phyloP scores from a whole-genome alignment of 495 filamentous ascomycete genomes.

The Aspergillus steynii region DNA sequence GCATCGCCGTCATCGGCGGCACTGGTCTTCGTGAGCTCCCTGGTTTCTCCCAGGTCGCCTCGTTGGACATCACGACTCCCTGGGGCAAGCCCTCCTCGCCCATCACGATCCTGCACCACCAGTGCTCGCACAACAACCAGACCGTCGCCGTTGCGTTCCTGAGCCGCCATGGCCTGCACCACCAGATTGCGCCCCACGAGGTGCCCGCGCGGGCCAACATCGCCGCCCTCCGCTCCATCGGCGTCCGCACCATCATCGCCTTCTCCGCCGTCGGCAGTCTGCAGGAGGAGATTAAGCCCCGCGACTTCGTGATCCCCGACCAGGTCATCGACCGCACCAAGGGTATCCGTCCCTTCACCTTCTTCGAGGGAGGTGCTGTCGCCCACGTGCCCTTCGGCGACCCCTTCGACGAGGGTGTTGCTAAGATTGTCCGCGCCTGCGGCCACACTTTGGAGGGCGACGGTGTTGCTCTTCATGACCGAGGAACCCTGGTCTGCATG shows the following conservation, averaged over 20 bases:
- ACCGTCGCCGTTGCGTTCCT: conserved; percentile 85
- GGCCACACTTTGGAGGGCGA: conserved; percentile 77
- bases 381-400: conserved; percentile 95
- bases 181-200: conserved; percentile 90
- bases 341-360: conserved; percentile 88
- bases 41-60: conserved; percentile 79
- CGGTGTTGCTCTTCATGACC: conserved; percentile 72
- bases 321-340: conserved; percentile 98
- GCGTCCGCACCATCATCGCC: conserved; percentile 85
- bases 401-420: conserved; percentile 82
- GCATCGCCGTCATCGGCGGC: conserved; percentile 94
- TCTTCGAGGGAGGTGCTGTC: conserved; percentile 91
- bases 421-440: conserved; percentile 66
- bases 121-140: conserved; percentile 54
- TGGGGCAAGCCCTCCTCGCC: conserved; percentile 92
- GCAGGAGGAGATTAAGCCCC: conserved; percentile 85
- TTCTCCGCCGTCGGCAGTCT: conserved; percentile 95
- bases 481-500: conserved; percentile 87
- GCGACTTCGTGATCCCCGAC: conserved; percentile 94
- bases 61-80: conserved; percentile 71
- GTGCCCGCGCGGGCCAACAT: conserved; percentile 92
- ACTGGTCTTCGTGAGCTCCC: conserved; percentile 77
- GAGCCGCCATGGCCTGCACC: conserved; percentile 84
- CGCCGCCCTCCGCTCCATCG: conserved; percentile 84
- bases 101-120: conserved; percentile 84